Conservation (phyloP, 2,329 filamentous ascomycete genomes). For the Fusarium nanum region DNA sequence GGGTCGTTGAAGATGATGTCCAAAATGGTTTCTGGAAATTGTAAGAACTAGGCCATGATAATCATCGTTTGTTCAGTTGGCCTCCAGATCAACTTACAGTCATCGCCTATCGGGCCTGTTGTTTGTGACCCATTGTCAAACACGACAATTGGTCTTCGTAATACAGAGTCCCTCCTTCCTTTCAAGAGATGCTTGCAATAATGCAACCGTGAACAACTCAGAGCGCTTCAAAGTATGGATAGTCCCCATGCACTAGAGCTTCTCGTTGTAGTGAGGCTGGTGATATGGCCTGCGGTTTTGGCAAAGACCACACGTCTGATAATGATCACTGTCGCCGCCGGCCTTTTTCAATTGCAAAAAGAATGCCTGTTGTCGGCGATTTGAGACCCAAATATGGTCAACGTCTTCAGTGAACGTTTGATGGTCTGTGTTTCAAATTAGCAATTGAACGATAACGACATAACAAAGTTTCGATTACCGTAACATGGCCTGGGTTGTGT, state of each 20-base stretch:
- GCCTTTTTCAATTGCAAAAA: not conserved
- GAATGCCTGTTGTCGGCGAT: not conserved
- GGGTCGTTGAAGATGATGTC: not conserved
- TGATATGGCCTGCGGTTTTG: not conserved
- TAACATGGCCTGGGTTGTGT: conserved; percentile 1
- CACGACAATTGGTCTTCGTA: not conserved
- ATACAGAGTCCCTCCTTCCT: not conserved
- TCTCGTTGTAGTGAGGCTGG: not conserved
- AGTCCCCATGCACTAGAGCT: not conserved
- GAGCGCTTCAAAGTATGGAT: too few species aligned
- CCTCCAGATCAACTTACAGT: conserved; percentile 18
- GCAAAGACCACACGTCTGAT: not conserved
- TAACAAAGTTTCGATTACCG: not conserved
- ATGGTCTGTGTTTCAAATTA: conserved; percentile 4
- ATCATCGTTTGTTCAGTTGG: not conserved
- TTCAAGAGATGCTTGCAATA: too few species aligned
- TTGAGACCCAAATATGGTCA: not conserved
- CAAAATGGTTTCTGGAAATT: not conserved
- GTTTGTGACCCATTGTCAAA: not conserved
- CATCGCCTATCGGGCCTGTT: conserved; percentile 33
- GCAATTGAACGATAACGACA: not conserved
- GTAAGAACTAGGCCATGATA: not conserved
- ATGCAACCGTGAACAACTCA: too few species aligned
- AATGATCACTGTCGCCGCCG: not conserved
- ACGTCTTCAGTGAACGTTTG: not conserved